A percentile compares a stretch with the other conserved stretches of the same genome.
Evolutionary conservation across 495 filamentous ascomycete species (phyloP).

Genomic region (Hyaloscypha variabilis): DNA sequence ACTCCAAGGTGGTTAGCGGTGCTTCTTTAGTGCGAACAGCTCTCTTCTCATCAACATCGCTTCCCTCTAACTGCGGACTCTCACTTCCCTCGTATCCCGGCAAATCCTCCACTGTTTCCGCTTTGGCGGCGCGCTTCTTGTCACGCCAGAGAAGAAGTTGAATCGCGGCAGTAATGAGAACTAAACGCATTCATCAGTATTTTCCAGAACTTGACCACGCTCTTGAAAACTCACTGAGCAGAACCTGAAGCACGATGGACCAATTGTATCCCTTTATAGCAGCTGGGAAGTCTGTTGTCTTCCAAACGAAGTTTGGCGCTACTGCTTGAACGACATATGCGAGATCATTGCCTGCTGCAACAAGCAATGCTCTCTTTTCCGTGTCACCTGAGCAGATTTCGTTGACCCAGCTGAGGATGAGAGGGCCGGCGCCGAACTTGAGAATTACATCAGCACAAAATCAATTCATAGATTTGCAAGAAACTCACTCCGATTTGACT

Average conservation of each 20-base stretch:
- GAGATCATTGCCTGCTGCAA: conserved; percentile 30
- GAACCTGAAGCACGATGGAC: conserved; percentile 36
- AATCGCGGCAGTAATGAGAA: conserved; percentile 16
- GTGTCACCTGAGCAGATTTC: conserved; percentile 54
- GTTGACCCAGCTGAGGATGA: conserved; percentile 49
- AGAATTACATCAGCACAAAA: background rate
- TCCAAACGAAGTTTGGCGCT: conserved; percentile 45
- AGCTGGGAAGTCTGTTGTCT: conserved; percentile 40
- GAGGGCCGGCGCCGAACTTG: conserved; percentile 31
- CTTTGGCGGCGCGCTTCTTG: conserved; percentile 9
- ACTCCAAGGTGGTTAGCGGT: background rate
- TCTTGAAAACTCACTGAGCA: conserved; percentile 20
- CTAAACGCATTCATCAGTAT: conserved; percentile 3
- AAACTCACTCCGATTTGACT: conserved; percentile 18
- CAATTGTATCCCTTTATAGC: conserved; percentile 40
- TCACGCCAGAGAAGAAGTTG: conserved; percentile 30
- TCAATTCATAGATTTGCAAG: background rate
- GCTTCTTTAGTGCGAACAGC: background rate
- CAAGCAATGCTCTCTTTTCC: conserved; percentile 56
- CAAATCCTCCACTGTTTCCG: background rate
- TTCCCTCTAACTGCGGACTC: background rate
- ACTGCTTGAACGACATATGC: conserved; percentile 48
- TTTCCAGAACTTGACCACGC: background rate
- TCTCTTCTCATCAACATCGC: conserved; percentile 5
- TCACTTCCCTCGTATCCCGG: background rate